Conservation (phyloP, 106 monocot species). For the Platanthera guangdongensis region DNA sequence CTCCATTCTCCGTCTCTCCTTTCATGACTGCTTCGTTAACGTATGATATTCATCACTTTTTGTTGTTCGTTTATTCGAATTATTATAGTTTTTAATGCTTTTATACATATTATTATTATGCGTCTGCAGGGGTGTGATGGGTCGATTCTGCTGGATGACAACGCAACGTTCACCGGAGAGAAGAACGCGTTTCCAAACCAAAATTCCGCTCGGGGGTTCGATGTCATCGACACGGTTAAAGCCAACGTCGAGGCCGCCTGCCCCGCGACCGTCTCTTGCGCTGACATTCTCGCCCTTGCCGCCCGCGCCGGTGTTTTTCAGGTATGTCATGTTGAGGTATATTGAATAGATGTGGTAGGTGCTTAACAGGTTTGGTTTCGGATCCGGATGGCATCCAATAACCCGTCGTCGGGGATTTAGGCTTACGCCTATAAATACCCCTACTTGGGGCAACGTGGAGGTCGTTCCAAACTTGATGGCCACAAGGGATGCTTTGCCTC, state of each 20-base stretch:
- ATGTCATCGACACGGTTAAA: slow-evolving; percentile 25
- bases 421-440: too few relatives aligned
- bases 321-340: too few relatives aligned
- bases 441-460: too few relatives aligned
- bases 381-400: too few relatives aligned
- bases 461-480: too few relatives aligned
- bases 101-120: background rate
- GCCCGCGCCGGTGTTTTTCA: slow-evolving; percentile 15
- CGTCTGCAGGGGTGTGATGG: slow-evolving; percentile 16
- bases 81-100: background rate
- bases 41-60: too few relatives aligned
- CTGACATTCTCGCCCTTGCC: slow-evolving; percentile 75
- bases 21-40: slow-evolving; percentile 3
- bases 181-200: slow-evolving; percentile 18
- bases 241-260: slow-evolving; percentile 14
- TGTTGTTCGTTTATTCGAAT: too few relatives aligned
- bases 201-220: slow-evolving; percentile 23
- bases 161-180: slow-evolving; percentile 13
- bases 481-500: too few relatives aligned
- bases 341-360: too few relatives aligned
- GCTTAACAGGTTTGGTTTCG: too few relatives aligned
- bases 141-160: slow-evolving; percentile 13
- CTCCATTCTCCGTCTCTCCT: slow-evolving; percentile 12
- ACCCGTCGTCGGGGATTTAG: too few relatives aligned
- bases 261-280: slow-evolving; percentile 53